phyloP scores from a whole-genome alignment of 192 early-diverging fungal genomes.

The Phycomyces nitens region DNA sequence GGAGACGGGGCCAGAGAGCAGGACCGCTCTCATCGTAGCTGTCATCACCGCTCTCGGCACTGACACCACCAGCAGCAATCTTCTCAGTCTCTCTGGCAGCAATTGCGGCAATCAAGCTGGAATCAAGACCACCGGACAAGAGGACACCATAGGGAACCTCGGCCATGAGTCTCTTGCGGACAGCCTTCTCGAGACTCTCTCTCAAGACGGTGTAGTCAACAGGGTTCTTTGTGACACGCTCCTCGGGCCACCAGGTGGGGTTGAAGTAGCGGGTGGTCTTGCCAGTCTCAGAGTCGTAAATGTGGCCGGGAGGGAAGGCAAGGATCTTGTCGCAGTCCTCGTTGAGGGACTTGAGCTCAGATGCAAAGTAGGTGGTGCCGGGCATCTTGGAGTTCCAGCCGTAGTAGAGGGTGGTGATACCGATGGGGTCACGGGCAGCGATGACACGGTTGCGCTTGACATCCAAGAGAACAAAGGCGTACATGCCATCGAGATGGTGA shows the following conservation, averaged over 20 bases:
- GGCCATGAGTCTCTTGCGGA: conserved; percentile 95
- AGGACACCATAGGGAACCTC: conserved; percentile 98
- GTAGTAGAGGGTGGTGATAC: conserved; percentile 96
- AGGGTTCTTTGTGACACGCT: conserved; percentile 47
- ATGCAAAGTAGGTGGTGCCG: conserved; percentile 87
- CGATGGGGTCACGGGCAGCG: conserved; percentile 96
- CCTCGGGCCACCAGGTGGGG: conserved; percentile 84
- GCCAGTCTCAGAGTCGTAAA: conserved; percentile 76
- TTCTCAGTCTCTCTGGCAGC: conserved; percentile 80
- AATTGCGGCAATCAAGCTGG: conserved; percentile 92
- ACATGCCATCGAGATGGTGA: conserved; percentile 93
- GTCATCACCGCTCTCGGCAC: conserved; percentile 47
- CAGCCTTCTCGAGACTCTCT: conserved; percentile 76
- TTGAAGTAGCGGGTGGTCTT: conserved; percentile 85
- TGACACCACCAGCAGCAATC: conserved; percentile 47
- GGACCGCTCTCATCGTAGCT: conserved; percentile 62
- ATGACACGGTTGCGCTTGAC: conserved; percentile 73
- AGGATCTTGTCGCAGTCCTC: conserved; percentile 97
- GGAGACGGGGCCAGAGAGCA: conserved; percentile 80
- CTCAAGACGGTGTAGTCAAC: conserved; percentile 74
- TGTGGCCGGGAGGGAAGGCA: conserved; percentile 96
- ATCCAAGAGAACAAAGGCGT: conserved; percentile 92
- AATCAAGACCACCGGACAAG: conserved; percentile 92
- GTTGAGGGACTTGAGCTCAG: conserved; percentile 93
- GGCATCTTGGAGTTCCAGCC: conserved; percentile 82